Conservation (phyloP, 2,329 filamentous ascomycete species). For the Thyridium curvatum region DNA sequence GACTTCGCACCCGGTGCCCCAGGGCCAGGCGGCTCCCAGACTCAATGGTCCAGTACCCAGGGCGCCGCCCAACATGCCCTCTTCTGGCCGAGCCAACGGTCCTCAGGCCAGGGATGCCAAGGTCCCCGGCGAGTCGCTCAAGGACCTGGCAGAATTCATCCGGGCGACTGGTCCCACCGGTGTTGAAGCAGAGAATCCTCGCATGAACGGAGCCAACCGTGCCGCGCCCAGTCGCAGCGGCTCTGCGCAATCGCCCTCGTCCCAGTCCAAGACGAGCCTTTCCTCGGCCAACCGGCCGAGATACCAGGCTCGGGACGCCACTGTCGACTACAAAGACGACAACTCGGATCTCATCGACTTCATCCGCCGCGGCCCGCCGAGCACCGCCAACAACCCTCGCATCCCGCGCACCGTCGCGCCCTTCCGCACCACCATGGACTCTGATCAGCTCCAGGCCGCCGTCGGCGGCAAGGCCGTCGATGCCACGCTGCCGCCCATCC, state of each 20-base stretch:
- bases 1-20: constrained; percentile 25
- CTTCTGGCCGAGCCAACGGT: constrained; percentile 18
- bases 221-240: constrained; percentile 11
- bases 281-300: constrained; percentile 37
- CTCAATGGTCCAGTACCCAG: constrained; percentile 20
- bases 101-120: constrained; percentile 64
- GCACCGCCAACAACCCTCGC: constrained; percentile 52
- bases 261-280: constrained; percentile 26
- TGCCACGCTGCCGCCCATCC: constrained; percentile 48
- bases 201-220: constrained; percentile 24
- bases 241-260: constrained; percentile 29
- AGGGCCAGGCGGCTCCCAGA: constrained; percentile 16
- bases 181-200: background rate
- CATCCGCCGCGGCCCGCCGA: constrained; percentile 78
- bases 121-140: constrained; percentile 62
- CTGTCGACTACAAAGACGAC: constrained; percentile 54
- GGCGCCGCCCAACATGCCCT: constrained; percentile 21
- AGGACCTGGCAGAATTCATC: constrained; percentile 86
- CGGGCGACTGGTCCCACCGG: constrained; percentile 71
- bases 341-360: constrained; percentile 93
- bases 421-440: constrained; percentile 80
- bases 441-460: constrained; percentile 61
- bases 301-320: constrained; percentile 67
- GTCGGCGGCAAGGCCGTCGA: constrained; percentile 52
- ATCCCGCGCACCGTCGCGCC: constrained; percentile 81